Evolutionary conservation across 2,329 filamentous ascomycete species (phyloP).

Genomic region (Diaporthe australafricana): DNA sequence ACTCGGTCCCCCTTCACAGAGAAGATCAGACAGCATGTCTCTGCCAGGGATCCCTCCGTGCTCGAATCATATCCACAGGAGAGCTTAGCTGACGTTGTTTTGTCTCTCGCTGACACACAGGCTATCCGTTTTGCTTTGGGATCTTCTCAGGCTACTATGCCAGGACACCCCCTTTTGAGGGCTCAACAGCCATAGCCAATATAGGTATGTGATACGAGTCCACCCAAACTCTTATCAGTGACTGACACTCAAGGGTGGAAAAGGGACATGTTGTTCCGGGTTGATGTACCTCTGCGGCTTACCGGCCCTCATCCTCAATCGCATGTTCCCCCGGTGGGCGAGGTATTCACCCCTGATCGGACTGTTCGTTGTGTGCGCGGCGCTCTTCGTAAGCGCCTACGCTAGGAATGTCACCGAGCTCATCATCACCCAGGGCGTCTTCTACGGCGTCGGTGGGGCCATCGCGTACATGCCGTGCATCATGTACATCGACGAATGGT

Average conservation of each 20-base stretch:
- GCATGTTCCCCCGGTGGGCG: constrained; percentile 53
- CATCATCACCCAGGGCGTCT: constrained; percentile 69
- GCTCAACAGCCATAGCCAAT: constrained; percentile 65
- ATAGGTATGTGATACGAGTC: constrained; percentile 50
- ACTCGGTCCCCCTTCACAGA: not conserved
- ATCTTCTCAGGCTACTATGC: constrained; percentile 79
- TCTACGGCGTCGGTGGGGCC: constrained; percentile 69
- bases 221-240: not conserved
- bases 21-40: constrained; percentile 13
- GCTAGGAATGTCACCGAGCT: constrained; percentile 64
- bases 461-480: constrained; percentile 68
- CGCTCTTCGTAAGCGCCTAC: constrained; percentile 64
- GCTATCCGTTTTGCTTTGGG: constrained; percentile 76
- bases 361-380: constrained; percentile 63
- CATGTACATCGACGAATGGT: constrained; percentile 72
- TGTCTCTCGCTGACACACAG: constrained; percentile 49
- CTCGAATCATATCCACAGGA: not conserved
- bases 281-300: constrained; percentile 68
- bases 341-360: constrained; percentile 58
- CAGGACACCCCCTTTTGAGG: constrained; percentile 67
- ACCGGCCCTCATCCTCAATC: constrained; percentile 59
- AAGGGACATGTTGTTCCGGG: constrained; percentile 42
- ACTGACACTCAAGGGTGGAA: not conserved
- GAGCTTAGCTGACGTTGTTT: constrained; percentile 29
- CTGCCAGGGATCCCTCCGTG: not conserved